Evolutionary conservation across 148 eudicot genomes (phyloP).

Genomic region (Beta vulgaris): DNA sequence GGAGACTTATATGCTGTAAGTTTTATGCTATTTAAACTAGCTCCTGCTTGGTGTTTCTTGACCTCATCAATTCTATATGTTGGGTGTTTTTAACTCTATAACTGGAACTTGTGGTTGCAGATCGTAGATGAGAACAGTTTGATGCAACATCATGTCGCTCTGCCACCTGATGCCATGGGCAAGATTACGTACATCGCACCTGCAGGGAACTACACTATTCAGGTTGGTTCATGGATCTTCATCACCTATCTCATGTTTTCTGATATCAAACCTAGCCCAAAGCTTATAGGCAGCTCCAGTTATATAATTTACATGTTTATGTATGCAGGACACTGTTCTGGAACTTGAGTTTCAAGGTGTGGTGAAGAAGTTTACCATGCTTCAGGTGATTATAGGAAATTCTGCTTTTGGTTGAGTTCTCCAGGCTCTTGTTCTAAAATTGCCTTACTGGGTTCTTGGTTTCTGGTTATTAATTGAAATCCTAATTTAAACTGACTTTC

Average conservation of each 20-base stretch:
- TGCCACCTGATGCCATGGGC: slow-evolving; percentile 98
- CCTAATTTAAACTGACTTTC: neutral
- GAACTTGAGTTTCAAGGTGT: slow-evolving; percentile 99
- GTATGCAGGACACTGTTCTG: slow-evolving; percentile 85
- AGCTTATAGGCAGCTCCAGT: neutral
- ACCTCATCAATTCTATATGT: neutral
- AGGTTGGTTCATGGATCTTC: slow-evolving; percentile 40
- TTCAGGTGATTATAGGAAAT: slow-evolving; percentile 56
- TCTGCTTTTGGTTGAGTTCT: slow-evolving; percentile 8
- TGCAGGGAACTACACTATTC: slow-evolving; percentile 84
- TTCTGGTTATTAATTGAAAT: neutral
- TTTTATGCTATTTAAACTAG: slow-evolving; percentile 14
- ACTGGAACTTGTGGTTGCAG: slow-evolving; percentile 40
- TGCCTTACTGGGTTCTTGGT: neutral
- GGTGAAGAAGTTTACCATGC: slow-evolving; percentile 89
- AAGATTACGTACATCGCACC: slow-evolving; percentile 92
- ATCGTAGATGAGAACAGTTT: slow-evolving; percentile 80
- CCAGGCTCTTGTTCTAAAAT: neutral
- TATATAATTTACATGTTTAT: neutral
- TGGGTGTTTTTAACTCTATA: slow-evolving; percentile 18
- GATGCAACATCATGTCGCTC: slow-evolving; percentile 79
- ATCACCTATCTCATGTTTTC: neutral
- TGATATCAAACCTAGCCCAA: neutral
- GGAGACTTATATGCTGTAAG: slow-evolving; percentile 99
- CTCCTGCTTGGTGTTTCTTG: neutral